These are phyloP conservation scores for Yamadazyma conglobata DNA, from an alignment of 1,139 yeast species.

Conservation along the genomic window DNA sequence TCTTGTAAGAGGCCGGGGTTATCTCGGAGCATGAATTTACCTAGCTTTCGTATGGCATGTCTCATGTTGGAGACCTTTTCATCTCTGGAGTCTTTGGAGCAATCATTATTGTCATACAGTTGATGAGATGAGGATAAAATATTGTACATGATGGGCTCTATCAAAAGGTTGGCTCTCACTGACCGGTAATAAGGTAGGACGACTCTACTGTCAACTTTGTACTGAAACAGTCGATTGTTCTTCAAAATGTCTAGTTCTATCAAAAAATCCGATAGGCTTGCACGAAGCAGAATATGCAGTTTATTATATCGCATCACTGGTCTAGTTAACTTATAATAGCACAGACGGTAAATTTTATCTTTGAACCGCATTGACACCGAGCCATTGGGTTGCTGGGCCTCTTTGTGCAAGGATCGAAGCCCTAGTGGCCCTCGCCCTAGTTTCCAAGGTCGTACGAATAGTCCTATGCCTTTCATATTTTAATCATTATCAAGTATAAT, in stretches of 20 bases:
- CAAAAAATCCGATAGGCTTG: constrained; percentile 24
- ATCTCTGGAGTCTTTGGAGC: background rate
- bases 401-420: too few species aligned
- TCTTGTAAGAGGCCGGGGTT: too few species aligned
- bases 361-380: constrained; percentile 4
- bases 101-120: too few species aligned
- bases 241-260: constrained; percentile 19
- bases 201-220: too few species aligned
- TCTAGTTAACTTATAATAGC: constrained; percentile 10
- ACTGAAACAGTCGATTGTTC: too few species aligned
- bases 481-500: too few species aligned
- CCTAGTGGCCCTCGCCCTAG: constrained; percentile 1
- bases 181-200: background rate
- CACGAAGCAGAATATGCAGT: constrained; percentile 18
- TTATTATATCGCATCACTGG: constrained; percentile 18
- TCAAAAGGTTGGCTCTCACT: constrained; percentile 1
- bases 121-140: background rate
- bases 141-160: constrained; percentile 8
- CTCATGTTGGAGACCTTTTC: background rate
- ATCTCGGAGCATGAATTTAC: too few species aligned
- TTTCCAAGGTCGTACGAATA: background rate
- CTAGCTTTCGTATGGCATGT: constrained; percentile 1
- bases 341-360: constrained; percentile 26
- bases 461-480: constrained; percentile 2
- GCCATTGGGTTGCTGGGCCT: too few species aligned